A percentile compares a stretch with the other conserved stretches of the same genome.
Evolutionary conservation across 805 yeast species (phyloP).

Genomic region (Yarrowia sp.): DNA sequence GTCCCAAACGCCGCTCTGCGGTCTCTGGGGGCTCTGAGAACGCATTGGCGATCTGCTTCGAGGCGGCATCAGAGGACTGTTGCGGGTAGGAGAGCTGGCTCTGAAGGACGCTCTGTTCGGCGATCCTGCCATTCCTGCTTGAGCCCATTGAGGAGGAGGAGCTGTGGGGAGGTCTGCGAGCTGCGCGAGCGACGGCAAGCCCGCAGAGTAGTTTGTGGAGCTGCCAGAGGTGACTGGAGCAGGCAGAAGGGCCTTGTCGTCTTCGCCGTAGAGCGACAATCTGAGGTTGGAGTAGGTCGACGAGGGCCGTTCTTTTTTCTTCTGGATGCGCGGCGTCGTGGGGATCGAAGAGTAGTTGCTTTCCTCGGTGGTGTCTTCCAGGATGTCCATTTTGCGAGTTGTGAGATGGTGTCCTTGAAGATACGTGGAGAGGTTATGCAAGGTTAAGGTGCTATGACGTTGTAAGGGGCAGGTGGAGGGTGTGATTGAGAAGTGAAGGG

Average conservation of each 20-base stretch:
- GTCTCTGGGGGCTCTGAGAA: constrained; percentile 10
- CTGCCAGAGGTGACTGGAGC: constrained; percentile 12
- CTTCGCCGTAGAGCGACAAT: constrained; percentile 14
- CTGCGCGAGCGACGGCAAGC: constrained; percentile 1
- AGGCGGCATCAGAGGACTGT: constrained; percentile 13
- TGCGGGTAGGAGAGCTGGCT: background rate
- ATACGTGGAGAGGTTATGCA: constrained; percentile 17
- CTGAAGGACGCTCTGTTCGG: constrained; percentile 3
- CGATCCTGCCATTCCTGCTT: constrained; percentile 5
- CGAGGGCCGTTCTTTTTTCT: constrained; percentile 23
- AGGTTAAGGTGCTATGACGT: constrained; percentile 18
- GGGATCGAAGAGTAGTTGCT: constrained; percentile 14
- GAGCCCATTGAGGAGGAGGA: constrained; percentile 12
- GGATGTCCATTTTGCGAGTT: background rate
- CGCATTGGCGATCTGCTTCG: constrained; percentile 11
- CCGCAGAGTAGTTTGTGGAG: constrained; percentile 10
- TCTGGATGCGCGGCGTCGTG: constrained; percentile 19
- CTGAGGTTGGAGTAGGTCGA: constrained; percentile 22
- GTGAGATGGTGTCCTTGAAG: background rate
- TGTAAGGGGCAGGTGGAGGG: background rate
- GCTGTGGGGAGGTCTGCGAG: constrained; percentile 6
- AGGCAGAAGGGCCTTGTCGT: background rate
- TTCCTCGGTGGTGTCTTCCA: constrained; percentile 21
- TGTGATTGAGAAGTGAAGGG: too few relatives aligned
- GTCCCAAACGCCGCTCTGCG: constrained; percentile 12